phyloP scores from a whole-genome alignment of 2,329 filamentous ascomycete genomes.

The Ophiostoma montium region DNA sequence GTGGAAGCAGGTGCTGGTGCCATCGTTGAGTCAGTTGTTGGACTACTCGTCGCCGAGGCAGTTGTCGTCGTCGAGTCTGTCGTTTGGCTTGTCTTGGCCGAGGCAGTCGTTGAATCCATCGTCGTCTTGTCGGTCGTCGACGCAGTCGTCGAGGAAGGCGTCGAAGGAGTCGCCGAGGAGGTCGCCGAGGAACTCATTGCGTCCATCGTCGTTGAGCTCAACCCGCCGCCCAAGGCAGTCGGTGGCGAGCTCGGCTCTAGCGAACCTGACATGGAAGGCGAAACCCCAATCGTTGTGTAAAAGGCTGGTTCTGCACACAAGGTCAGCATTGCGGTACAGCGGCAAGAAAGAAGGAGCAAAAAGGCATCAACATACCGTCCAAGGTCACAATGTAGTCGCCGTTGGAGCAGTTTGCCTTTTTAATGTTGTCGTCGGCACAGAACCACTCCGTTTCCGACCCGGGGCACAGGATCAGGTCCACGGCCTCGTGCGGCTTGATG shows the following conservation, averaged over 20 bases:
- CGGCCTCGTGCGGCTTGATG: neutral
- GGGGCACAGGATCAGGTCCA: conserved; percentile 5
- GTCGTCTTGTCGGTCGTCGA: too few species aligned
- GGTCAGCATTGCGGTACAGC: neutral
- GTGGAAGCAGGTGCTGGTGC: neutral
- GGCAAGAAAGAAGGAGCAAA: neutral
- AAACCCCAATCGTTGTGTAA: conserved; percentile 6
- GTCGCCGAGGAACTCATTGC: neutral
- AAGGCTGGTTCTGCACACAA: neutral
- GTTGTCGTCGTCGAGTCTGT: too few species aligned
- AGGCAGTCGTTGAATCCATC: too few species aligned
- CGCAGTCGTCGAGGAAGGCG: too few species aligned
- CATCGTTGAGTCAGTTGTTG: too few species aligned
- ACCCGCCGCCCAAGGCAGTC: neutral
- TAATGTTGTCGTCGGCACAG: conserved; percentile 7
- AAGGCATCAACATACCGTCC: neutral
- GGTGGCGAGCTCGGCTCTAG: neutral
- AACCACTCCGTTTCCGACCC: conserved; percentile 5
- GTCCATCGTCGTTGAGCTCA: neutral
- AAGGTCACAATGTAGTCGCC: conserved; percentile 7
- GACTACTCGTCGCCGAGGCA: too few species aligned
- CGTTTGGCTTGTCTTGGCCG: too few species aligned
- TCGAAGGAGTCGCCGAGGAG: neutral
- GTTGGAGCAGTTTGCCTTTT: conserved; percentile 7
- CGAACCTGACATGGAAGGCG: neutral